Conservation (phyloP, 495 filamentous ascomycete genomes). For the Daldinia caldariorum region DNA sequence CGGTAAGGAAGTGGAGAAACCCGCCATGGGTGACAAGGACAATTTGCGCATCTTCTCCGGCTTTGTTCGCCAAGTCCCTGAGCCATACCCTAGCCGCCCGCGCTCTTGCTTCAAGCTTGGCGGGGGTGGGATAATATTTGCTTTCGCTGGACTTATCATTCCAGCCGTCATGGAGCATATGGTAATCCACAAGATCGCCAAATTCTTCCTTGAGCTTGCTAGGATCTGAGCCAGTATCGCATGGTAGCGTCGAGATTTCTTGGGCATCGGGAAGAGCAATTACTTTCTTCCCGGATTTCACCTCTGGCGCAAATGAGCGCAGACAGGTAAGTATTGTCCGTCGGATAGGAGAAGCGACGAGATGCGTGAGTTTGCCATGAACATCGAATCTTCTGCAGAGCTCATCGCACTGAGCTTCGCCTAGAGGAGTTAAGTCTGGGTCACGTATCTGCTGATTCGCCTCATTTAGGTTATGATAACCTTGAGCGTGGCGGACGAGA, state of each 20-base stretch:
- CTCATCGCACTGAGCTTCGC: conserved; percentile 75
- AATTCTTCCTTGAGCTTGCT: conserved; percentile 68
- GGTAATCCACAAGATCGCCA: conserved; percentile 68
- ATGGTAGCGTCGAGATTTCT: conserved; percentile 78
- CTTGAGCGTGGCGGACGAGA: conserved; percentile 66
- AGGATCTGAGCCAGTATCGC: conserved; percentile 76
- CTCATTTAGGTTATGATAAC: conserved; percentile 81
- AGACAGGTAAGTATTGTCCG: conserved; percentile 87
- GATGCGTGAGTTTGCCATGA: conserved; percentile 70
- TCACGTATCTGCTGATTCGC: conserved; percentile 79
- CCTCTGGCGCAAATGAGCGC: conserved; percentile 67
- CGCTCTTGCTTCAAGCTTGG: conserved; percentile 70
- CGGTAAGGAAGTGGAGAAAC: conserved; percentile 74
- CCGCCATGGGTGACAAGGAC: conserved; percentile 68
- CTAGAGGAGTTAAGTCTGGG: conserved; percentile 79
- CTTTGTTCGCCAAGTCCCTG: conserved; percentile 63
- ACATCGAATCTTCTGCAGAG: conserved; percentile 71
- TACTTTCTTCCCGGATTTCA: conserved; percentile 57
- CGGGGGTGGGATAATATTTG: conserved; percentile 65
- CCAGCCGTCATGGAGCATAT: conserved; percentile 70
- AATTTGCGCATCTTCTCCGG: conserved; percentile 63
- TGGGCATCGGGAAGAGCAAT: conserved; percentile 82
- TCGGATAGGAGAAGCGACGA: conserved; percentile 84
- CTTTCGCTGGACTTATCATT: conserved; percentile 68
- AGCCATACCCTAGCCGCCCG: conserved; percentile 73